Conservation (phyloP, 1,139 yeast species). For the Pichia kudriavzevii region DNA sequence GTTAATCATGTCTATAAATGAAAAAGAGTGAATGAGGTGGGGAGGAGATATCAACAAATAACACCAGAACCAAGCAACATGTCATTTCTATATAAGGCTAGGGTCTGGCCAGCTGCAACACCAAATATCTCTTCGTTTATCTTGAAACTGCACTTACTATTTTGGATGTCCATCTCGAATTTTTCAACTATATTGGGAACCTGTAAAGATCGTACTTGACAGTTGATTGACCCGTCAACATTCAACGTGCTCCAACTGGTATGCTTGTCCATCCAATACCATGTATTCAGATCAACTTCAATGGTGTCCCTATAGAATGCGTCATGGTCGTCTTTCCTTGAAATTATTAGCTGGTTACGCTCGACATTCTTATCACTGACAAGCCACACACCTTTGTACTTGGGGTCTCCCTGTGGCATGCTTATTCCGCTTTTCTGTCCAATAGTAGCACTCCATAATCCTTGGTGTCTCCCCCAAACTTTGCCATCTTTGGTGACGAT, state of each 20-base stretch:
- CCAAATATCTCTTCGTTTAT: constrained; percentile 51
- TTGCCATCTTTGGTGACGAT: constrained; percentile 66
- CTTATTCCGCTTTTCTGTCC: constrained; percentile 79
- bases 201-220: constrained; percentile 71
- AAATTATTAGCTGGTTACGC: constrained; percentile 71
- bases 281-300: constrained; percentile 31
- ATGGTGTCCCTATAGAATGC: constrained; percentile 44
- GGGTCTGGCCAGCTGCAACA: constrained; percentile 83
- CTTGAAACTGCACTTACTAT: constrained; percentile 27
- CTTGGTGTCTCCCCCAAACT: constrained; percentile 75
- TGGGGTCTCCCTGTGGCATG: constrained; percentile 82
- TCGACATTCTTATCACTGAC: constrained; percentile 61
- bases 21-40: too few species aligned
- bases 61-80: constrained; percentile 75
- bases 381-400: constrained; percentile 76
- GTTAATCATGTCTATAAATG: constrained; percentile 7
- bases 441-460: constrained; percentile 89
- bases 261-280: constrained; percentile 41
- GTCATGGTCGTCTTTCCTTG: constrained; percentile 60
- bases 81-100: constrained; percentile 63
- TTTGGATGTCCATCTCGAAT: constrained; percentile 18
- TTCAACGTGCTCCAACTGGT: constrained; percentile 10
- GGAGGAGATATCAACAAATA: constrained; percentile 30
- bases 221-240: constrained; percentile 28
- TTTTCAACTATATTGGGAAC: constrained; percentile 34